Percentiles rank a stretch among this genome's conserved stretches.
These are phyloP conservation scores for Cadophora sp. DNA, from an alignment of 2,329 filamentous ascomycete species.

Conservation along the genomic window DNA sequence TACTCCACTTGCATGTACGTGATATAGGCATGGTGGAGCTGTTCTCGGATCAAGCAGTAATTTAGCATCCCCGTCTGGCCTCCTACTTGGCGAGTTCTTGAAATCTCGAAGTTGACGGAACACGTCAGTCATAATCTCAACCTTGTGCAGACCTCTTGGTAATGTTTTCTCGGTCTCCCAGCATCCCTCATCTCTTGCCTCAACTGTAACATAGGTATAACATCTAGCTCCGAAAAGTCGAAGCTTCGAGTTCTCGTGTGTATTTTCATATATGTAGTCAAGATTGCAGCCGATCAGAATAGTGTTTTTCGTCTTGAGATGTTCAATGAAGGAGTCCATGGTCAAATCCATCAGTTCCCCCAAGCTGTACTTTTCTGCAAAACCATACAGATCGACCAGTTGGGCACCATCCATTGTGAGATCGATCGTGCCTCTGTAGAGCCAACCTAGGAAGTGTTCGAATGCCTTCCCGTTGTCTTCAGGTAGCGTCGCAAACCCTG, in stretches of 20 bases:
- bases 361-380: constrained; percentile 1
- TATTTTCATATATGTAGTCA: neutral
- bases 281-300: neutral
- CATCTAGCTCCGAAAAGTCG: neutral
- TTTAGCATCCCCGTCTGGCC: too few species aligned
- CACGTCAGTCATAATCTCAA: neutral
- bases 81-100: neutral
- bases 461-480: constrained; percentile 8
- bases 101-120: neutral
- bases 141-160: neutral
- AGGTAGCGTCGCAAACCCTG: neutral
- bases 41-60: neutral
- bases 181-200: neutral
- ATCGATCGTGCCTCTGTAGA: neutral
- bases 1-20: neutral
- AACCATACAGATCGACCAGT: too few species aligned
- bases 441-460: constrained; percentile 10
- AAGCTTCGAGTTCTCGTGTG: neutral
- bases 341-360: neutral
- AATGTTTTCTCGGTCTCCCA: neutral
- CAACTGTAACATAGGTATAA: neutral
- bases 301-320: neutral
- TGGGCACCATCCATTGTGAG: too few species aligned
- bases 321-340: neutral
- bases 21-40: neutral